A percentile compares a stretch with the other conserved stretches of the same genome.
phyloP scores from a whole-genome alignment of 83 land plant genomes.

The Picea abies region DNA sequence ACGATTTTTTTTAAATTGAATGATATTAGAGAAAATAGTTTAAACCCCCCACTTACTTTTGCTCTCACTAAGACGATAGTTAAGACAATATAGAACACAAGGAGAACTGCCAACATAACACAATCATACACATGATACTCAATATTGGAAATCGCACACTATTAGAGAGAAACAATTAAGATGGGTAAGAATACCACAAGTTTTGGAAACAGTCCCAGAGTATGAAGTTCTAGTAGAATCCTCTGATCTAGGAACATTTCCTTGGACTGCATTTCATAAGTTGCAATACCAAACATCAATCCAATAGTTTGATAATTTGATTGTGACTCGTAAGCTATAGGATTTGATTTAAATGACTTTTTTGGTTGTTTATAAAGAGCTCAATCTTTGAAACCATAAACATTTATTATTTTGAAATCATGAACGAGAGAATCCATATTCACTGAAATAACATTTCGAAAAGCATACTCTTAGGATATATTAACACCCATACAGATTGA shows the following conservation, averaged over 20 bases:
- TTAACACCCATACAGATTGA: too few relatives aligned
- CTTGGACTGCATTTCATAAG: conserved; percentile 59
- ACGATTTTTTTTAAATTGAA: not conserved
- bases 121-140: too few relatives aligned
- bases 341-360: too few relatives aligned
- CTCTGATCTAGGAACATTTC: conserved; percentile 73
- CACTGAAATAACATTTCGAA: too few relatives aligned
- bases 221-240: conserved; percentile 79
- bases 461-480: too few relatives aligned
- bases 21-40: not conserved
- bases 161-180: too few relatives aligned
- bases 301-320: not conserved
- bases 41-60: conserved; percentile 14
- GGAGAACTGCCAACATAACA: conserved; percentile 48
- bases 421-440: too few relatives aligned
- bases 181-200: conserved; percentile 39
- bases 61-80: conserved; percentile 48
- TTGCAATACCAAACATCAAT: conserved; percentile 28
- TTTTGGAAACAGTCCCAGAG: conserved; percentile 76
- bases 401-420: too few relatives aligned
- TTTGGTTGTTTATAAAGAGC: too few relatives aligned
- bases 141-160: too few relatives aligned
- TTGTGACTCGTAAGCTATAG: not conserved
- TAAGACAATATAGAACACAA: conserved; percentile 40
- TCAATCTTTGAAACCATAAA: too few relatives aligned